Percentiles rank a stretch among this genome's conserved stretches.
These are phyloP conservation scores for Blastobotrys buckinghamii DNA, from an alignment of 1,139 yeast species.

Conservation along the genomic window DNA sequence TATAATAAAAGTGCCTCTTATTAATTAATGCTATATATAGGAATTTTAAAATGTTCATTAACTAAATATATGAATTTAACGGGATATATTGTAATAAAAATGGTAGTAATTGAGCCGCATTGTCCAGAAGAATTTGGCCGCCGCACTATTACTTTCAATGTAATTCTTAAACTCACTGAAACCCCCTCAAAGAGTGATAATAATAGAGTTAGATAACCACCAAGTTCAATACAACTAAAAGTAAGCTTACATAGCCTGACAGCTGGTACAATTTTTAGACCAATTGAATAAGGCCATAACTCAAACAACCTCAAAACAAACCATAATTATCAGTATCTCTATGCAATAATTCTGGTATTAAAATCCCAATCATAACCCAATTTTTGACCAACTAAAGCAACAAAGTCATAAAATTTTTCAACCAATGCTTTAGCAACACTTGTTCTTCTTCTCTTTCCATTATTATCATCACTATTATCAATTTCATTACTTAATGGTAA, in stretches of 20 bases:
- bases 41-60: no score
- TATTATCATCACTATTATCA: conserved; percentile 16
- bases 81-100: no score
- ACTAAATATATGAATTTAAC: no score
- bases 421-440: conserved; percentile 65
- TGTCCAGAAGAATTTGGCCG: no score
- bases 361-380: conserved; percentile 65
- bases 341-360: conserved; percentile 14
- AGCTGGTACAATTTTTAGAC: no score
- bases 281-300: neutral
- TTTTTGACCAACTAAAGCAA: conserved; percentile 44
- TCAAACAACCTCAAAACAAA: neutral
- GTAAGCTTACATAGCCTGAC: no score
- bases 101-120: no score
- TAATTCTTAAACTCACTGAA: no score
- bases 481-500: conserved; percentile 46
- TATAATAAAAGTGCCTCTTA: no score
- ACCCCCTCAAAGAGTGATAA: no score
- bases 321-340: neutral
- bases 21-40: no score
- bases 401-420: conserved; percentile 44
- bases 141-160: no score
- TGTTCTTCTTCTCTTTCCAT: conserved; percentile 34
- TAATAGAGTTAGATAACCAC: neutral
- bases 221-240: neutral